Conservation (phyloP, 2,329 filamentous ascomycete genomes). For the Colletotrichum gloeosporioides region DNA sequence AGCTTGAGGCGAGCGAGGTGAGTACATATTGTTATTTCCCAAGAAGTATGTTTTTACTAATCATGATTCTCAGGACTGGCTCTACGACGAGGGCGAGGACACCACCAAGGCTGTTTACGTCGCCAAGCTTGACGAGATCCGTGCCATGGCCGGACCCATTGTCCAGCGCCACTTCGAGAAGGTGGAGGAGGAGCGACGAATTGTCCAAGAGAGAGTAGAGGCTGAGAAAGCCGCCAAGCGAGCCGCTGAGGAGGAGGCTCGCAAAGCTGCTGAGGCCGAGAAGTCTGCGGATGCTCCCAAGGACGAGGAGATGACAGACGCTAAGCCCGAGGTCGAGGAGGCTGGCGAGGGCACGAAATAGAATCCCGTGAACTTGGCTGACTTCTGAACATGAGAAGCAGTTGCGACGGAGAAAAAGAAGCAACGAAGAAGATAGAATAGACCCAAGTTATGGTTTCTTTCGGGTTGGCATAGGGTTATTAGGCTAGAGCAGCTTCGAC, state of each 20-base stretch:
- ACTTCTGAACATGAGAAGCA: background rate
- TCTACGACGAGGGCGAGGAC: constrained; percentile 97
- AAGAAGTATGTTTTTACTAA: constrained; percentile 23
- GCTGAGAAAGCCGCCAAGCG: constrained; percentile 81
- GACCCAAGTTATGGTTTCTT: constrained; percentile 22
- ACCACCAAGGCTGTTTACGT: constrained; percentile 92
- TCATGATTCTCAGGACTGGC: constrained; percentile 77
- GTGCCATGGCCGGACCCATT: constrained; percentile 87
- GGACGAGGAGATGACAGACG: constrained; percentile 70
- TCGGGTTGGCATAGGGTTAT: constrained; percentile 22
- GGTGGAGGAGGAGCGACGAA: constrained; percentile 84
- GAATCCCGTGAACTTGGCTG: background rate
- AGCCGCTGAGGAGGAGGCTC: constrained; percentile 59
- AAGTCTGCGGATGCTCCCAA: constrained; percentile 53
- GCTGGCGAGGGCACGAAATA: constrained; percentile 35
- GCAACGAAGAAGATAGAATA: constrained; percentile 23
- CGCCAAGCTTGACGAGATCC: constrained; percentile 95
- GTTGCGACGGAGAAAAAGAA: background rate
- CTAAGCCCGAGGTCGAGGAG: constrained; percentile 58
- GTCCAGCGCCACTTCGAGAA: constrained; percentile 96
- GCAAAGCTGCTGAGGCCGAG: constrained; percentile 58
- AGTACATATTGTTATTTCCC: constrained; percentile 37
- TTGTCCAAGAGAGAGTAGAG: constrained; percentile 76
- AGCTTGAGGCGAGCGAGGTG: constrained; percentile 88
- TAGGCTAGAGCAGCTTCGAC: constrained; percentile 22